A percentile compares a stretch with the other conserved stretches of the same genome.
Evolutionary conservation across 1,284 basidiomycete species (phyloP).

Genomic region (Sporisorium iseilematis-ciliati): DNA sequence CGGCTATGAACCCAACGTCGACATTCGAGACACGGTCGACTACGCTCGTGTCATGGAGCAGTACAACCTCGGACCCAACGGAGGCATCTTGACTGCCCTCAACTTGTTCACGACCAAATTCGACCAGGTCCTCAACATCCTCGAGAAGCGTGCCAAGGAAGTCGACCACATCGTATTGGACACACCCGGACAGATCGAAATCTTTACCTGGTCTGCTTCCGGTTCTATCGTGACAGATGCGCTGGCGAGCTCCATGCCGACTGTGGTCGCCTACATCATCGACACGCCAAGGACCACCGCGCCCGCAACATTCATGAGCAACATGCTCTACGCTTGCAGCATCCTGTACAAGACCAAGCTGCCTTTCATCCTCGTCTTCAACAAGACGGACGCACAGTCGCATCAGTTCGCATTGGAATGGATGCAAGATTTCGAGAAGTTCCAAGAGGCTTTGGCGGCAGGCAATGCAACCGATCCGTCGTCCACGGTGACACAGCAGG

Average conservation of each 20-base stretch:
- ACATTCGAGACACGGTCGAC: constrained; percentile 96
- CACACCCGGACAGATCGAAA: constrained; percentile 99
- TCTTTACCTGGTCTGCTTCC: constrained; percentile 99
- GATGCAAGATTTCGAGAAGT: constrained; percentile 95
- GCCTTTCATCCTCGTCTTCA: constrained; percentile 97
- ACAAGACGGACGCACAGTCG: constrained; percentile 92
- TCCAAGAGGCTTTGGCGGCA: constrained; percentile 72
- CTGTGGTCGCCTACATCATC: constrained; percentile 95
- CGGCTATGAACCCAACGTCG: constrained; percentile 95
- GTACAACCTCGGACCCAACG: constrained; percentile 99
- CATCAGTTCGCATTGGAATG: constrained; percentile 94
- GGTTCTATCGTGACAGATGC: constrained; percentile 98
- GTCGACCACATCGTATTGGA: constrained; percentile 93
- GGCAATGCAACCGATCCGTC: constrained; percentile 73
- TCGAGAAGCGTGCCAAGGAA: constrained; percentile 88
- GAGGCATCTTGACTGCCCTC: constrained; percentile 94
- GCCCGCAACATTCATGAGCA: constrained; percentile 99
- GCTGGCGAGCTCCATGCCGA: constrained; percentile 90
- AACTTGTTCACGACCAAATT: constrained; percentile 99
- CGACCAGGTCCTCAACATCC: constrained; percentile 91
- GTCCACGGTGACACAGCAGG: constrained; percentile 33
- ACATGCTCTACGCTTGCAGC: constrained; percentile 99
- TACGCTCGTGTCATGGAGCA: constrained; percentile 99
- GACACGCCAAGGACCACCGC: constrained; percentile 95
- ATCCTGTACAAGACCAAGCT: constrained; percentile 98